Base-by-base conservation (phyloP, 257 asterid genomes). In the Rauvolfia tetraphylla region DNA sequence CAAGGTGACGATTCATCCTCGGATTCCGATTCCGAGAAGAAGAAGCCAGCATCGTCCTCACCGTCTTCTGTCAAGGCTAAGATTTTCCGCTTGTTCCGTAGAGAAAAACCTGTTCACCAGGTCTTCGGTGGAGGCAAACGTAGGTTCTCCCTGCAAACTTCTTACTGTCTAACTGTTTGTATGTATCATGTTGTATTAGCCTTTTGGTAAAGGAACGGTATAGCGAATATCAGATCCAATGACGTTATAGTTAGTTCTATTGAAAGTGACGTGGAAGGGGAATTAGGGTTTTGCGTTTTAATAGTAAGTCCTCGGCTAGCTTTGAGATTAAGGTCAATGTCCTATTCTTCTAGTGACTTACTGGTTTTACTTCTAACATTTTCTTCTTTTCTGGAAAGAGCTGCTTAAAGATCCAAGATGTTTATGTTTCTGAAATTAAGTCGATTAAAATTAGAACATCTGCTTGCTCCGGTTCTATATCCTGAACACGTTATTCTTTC, bases 121-220 rank as follows among this genome's bases (percentile, higher is more conserved):
- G 95, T 86, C 61, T 88, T 94, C 25, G 97, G 93, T 57, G 98
- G 97, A 65, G 97, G 97, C 78, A 90, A 89, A 82, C 93, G 97
- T 93, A 85, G 72, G 95, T 81, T 70, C 76, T 23, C 39, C 41
- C 38, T 14, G 20, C 46, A 63, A 58, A 20, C 18, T 18, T 10
- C 3, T 36, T 72, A 11, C 51, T 31, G 8, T 46, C 25, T 48
- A 36, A 0, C 71, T 80, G 13, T 25, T 71, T 14, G 41, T 78
- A 22, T 58, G 3, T 42, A 39, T 39, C 10, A 20, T 44, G 58
- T 27, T 29, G 14, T 0, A 10, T 17, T 76, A n/a, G 0, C 34
- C 39, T 54, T 4, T 59, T 42, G 2, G 23, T 51, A 3, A 5
- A n/a, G 17, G 20, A 53, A 22, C 8, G 17, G 27, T 53, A 27